Base-by-base conservation (phyloP, 768 basidiomycete genomes). In the Tulasnella sp. region DNA sequence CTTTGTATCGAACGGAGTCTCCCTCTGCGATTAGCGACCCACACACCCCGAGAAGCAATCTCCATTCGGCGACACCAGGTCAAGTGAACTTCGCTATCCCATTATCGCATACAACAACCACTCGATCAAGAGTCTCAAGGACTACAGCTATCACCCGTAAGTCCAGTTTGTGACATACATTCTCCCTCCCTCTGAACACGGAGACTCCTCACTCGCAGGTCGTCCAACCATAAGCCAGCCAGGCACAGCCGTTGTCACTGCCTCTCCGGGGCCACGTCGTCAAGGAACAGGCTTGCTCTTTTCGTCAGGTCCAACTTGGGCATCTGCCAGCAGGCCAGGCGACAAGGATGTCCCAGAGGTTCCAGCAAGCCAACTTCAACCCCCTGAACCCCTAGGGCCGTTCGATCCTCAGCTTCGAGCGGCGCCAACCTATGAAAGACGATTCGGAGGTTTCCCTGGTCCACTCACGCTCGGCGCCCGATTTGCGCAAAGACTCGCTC, bases 361-460 rank as follows among this genome's bases (percentile, higher is more conserved):
- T 37, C 9, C 26, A 72, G 70, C 32, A 23, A 72, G 18, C 35
- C 42, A 26, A 39, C 11, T 11, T 40, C 71, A 29, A 40, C 37
- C 7, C 42, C 20, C 42, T 46, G 39, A 89, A 87, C 92, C 93
- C 82, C 91, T 93, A 85, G 84, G 84, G 10, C 85, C 94, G 16
- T 67, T 67, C 26, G 61, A 67, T 18, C 61, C 61, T 67, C 61
- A 67, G 29, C 61, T 67, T 5, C 26, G 15, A 18, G 61, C 61
- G 11, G 32, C 32, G 10, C 42, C 76, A 32, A 48, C 78, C 70
- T 79, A 79, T 29, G 79, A 82, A 57, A 76, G 74, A 57, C 81
- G 82, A n/a, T 81, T 84, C 80, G 82, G 84, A 74, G 84, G 86
- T 11, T 85, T 86, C 81, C 83, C 86, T 16, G 82, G 39, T 35